Evolutionary conservation across 805 yeast species (phyloP).

Genomic region (Dipodascopsis uninucleata): DNA sequence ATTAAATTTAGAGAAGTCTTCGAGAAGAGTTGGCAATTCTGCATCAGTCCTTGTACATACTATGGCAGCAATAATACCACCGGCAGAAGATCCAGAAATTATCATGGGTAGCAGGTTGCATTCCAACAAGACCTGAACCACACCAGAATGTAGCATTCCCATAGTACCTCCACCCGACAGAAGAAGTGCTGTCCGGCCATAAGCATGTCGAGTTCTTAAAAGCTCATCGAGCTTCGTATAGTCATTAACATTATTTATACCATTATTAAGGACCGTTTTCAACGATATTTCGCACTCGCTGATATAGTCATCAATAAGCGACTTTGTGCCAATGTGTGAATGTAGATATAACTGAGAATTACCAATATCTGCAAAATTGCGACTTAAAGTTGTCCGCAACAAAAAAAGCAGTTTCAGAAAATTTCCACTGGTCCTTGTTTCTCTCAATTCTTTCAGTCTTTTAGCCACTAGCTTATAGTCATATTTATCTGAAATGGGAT

Average conservation of each 20-base stretch:
- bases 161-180: constrained; percentile 94
- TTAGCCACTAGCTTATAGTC: constrained; percentile 61
- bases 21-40: constrained; percentile 54
- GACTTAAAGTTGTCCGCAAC: constrained; percentile 76
- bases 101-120: constrained; percentile 76
- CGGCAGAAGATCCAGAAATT: constrained; percentile 92
- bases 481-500: constrained; percentile 58
- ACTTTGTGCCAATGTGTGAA: constrained; percentile 81
- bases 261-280: constrained; percentile 26
- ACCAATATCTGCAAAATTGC: constrained; percentile 86
- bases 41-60: constrained; percentile 75
- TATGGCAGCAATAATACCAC: constrained; percentile 88
- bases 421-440: constrained; percentile 57
- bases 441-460: constrained; percentile 53
- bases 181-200: constrained; percentile 92
- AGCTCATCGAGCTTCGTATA: constrained; percentile 70
- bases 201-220: constrained; percentile 82
- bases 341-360: constrained; percentile 69
- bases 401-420: constrained; percentile 61
- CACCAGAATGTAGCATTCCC: constrained; percentile 91
- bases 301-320: constrained; percentile 75
- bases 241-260: constrained; percentile 49
- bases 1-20: constrained; percentile 40
- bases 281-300: constrained; percentile 65
- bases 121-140: constrained; percentile 72